Evolutionary conservation across 139 green algal genomes (phyloP), one percentile per base, ranked within the genome.

Genomic region (Asterochloris sp.): DNA sequence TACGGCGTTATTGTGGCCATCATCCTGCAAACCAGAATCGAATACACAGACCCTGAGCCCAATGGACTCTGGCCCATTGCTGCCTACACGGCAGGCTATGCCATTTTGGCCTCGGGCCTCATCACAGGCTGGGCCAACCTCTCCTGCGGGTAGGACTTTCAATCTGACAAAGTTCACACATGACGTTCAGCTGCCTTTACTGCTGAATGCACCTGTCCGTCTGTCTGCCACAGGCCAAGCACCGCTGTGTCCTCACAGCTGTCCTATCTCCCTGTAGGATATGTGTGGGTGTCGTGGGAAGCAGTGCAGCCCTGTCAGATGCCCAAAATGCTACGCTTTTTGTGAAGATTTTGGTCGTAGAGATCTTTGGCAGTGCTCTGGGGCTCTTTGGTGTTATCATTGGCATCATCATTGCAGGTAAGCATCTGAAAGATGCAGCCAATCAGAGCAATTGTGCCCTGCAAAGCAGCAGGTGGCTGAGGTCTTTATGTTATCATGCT

Each of bases 341-440:
- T 88, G 97, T 99, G 1, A 99, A 99, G 88, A 99, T 99, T 83
- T 89, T 99, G 19, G 95, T 99, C n/a, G 95, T 99, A 82, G 97
- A 99, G 91, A 99, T 99, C 80, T 99, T 99, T 88, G 97, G 95
- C 26, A 96, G 90, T 38, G 96, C 96, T 8, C 87, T 99, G 64
- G 96, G 95, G 8, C 87, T 98, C 23, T 98, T 98, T 89, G 95
- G 95, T 4, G 94, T 98, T 23, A 98, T 98, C 74, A 92, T 98
- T 19, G 95, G 91, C 78, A 98, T 98, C 89, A 97, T 98, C 85
- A 92, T 98, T 86, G 82, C 82, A 67, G 89, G 86, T 17, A 88
- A 28, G n/a, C 71, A 28, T 19, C 23, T 24, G 1, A 38, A 10
- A 76, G 23, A 24, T 71, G 66, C 66, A 71, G 66, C 8, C 9